Base-by-base conservation (phyloP, 1,284 basidiomycete genomes). In the Cryptococcus jaspeensis region DNA sequence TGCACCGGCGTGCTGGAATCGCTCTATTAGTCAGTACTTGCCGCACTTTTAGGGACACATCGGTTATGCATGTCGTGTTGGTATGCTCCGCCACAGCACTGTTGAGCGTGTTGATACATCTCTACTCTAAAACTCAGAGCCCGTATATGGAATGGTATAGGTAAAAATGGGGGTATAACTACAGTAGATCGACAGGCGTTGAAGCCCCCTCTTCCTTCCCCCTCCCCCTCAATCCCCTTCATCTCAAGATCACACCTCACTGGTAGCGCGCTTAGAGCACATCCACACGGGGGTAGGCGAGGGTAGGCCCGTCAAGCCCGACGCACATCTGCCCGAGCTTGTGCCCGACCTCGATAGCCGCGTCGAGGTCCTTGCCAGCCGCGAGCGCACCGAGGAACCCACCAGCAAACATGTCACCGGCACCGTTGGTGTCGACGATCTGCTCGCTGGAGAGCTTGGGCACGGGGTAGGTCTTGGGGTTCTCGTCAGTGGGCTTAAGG, bases 361-460 rank as follows among this genome's bases (percentile, higher is more conserved):
- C 86, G 42, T 90, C 87, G 49, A 94, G 73, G 45, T 72, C 79
- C 83, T 92, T 97, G 23, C 92, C 93, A 42, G 84, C 77, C 50
- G 92, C 86, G 52, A 87, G 83, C 1, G 89, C 94, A 50, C 90
- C 96, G 50, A 98, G 76, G 82, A 98, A 94, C 48, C 92, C 96
- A 61, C 96, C 96, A n/a, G 93, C 92, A 69, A 99, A 99, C 51
- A 92, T 93, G 77, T 99, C 96, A 52, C 96, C 96, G n/a, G 96
- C 96, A 52, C 92, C 96, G 79, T 99, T 99, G 56, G 96, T 99
- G 79, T 99, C 96, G 58, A 97, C 87, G 68, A 99, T 95, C 75
- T 88, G 75, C 56, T 83, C 83, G 63, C 82, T 81, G 52, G 78
- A 70, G 60, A 97, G 81, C 50, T 84, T 81, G 56, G 81, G 75